Evolutionary conservation across 495 filamentous ascomycete species (phyloP), one percentile per base, ranked within the genome.

Genomic region (Acidiella bohemica): DNA sequence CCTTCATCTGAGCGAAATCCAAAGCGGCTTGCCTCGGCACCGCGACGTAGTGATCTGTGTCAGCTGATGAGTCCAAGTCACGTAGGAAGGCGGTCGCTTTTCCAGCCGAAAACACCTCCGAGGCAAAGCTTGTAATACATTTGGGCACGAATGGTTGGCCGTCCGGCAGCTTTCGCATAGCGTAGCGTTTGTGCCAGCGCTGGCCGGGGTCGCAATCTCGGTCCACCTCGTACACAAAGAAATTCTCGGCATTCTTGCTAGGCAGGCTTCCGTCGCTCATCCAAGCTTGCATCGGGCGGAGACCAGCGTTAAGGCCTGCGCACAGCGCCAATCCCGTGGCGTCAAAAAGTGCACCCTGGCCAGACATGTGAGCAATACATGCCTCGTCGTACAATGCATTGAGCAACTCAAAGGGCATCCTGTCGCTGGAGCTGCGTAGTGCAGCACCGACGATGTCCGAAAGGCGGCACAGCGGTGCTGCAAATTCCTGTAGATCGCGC

Each of bases 71-170:
- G 21, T 68, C 36, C 83, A 67, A 35, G 23, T 75, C 70, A 23
- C 76, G 78, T 14, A 93, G 59, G 35, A 96, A 81, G 1, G 90
- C 74, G 44, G 85, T 77, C 50, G 78, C 90, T 55, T 95, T 94
- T 0, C 90, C 88, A 4, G 82, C 78, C 0, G 75, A 84, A 42
- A 93, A 84, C 18, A 94, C 81, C 43, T 73, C 80, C 10, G 64
- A 56, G 1, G 73, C 73, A 1, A 75, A 70, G 1, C 74, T 65
- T 27, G 75, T 72, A 5, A 95, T 65, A 42, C 94, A 93, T 4
- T 59, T 67, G 0, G 87, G 88, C 8, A 78, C 73, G 49, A 77
- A 73, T 1, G 81, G 57, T 0, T 53, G 52, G 20, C 72, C 71
- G 18, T 50, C 40, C 18, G 72, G 58, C 13, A 73, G 71, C 6